Evolutionary conservation across 2,329 filamentous ascomycete genomes (phyloP).

Genomic region (Talaromyces islandicus): DNA sequence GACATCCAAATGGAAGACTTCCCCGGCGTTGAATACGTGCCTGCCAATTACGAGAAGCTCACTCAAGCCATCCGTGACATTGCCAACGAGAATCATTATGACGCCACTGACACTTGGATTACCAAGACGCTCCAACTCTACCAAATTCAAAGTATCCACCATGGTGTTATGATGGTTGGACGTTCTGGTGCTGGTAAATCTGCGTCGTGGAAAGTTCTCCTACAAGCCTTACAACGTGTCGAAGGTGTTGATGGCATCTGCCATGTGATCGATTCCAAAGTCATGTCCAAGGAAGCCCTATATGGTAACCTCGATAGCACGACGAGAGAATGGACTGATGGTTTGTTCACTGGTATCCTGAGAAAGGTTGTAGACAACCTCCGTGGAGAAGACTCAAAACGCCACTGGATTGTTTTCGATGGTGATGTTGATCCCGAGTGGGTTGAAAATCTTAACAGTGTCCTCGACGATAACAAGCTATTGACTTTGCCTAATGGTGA

Average conservation of each 20-base stretch:
- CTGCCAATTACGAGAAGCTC: constrained; percentile 75
- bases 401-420: constrained; percentile 99
- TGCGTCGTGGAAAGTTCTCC: constrained; percentile 83
- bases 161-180: constrained; percentile 99
- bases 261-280: constrained; percentile 98
- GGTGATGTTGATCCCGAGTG: constrained; percentile 98
- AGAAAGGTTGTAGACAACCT: constrained; percentile 98
- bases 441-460: constrained; percentile 99
- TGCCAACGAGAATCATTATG: constrained; percentile 77
- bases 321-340: constrained; percentile 97
- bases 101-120: constrained; percentile 93
- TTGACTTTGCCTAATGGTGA: constrained; percentile 96
- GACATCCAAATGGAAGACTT: constrained; percentile 79
- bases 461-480: constrained; percentile 97
- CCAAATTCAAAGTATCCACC: constrained; percentile 95
- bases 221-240: constrained; percentile 84
- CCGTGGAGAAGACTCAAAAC: constrained; percentile 90
- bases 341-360: constrained; percentile 93
- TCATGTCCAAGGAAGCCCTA: constrained; percentile 98
- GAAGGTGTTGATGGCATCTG: constrained; percentile 90
- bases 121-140: constrained; percentile 95
- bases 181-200: constrained; percentile 98
- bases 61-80: constrained; percentile 75
- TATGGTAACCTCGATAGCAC: constrained; percentile 96
- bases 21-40: constrained; percentile 87